Evolutionary conservation across 192 early-diverging fungal species (phyloP).

Genomic region (Polychytrium aggregatum): DNA sequence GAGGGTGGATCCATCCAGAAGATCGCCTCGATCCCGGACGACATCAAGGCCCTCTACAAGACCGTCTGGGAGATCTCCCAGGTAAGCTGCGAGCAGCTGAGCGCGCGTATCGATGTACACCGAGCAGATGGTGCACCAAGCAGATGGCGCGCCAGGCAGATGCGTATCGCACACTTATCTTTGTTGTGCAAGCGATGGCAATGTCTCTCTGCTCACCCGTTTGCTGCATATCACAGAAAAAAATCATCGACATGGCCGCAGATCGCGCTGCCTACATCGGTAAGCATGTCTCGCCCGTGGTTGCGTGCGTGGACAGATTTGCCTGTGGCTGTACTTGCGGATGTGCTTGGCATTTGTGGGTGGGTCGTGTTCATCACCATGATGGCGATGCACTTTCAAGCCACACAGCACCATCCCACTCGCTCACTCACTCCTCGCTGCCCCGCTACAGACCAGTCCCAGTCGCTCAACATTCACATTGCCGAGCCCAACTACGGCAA

Average conservation of each 20-base stretch:
- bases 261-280: constrained; percentile 92
- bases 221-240: constrained; percentile 48
- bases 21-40: constrained; percentile 63
- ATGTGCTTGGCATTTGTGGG: too few relatives aligned
- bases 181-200: too few relatives aligned
- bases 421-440: background rate
- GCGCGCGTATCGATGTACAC: too few relatives aligned
- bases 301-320: background rate
- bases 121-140: too few relatives aligned
- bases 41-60: constrained; percentile 93
- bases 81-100: background rate
- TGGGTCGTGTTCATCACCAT: too few relatives aligned
- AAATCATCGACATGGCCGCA: constrained; percentile 91
- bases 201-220: too few relatives aligned
- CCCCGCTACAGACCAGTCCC: constrained; percentile 67
- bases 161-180: background rate
- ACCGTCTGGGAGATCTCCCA: constrained; percentile 95
- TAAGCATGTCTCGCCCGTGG: constrained; percentile 2
- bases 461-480: constrained; percentile 91
- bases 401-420: too few relatives aligned
- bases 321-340: too few relatives aligned
- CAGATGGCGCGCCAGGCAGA: too few relatives aligned
- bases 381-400: too few relatives aligned
- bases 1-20: constrained; percentile 81
- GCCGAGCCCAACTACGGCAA: constrained; percentile 90